Conservation (phyloP, 768 basidiomycete species). For the Glaciozyma martinii region DNA sequence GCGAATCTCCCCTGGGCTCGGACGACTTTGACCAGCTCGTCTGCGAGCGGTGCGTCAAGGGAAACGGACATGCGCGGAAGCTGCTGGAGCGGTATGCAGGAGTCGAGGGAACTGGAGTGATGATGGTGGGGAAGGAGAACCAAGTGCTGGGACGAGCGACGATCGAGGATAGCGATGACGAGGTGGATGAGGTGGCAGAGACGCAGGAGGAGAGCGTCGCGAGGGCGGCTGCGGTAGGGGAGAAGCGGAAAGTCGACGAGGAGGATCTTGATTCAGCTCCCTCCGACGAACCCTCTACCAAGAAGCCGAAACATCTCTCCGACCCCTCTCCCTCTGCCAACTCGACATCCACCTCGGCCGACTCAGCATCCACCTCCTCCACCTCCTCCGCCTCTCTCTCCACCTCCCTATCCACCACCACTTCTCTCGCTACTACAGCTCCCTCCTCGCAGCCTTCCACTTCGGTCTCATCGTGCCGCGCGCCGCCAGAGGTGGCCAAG, state of each 20-base stretch:
- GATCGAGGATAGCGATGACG: slow-evolving; percentile 1
- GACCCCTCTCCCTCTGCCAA: background rate
- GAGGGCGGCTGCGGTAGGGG: background rate
- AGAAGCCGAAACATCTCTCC: background rate
- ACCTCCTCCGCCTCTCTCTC: background rate
- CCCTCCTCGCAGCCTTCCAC: background rate
- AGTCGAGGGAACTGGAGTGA: slow-evolving; percentile 10
- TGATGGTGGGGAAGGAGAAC: slow-evolving; percentile 7
- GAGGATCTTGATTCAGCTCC: background rate
- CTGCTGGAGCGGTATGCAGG: slow-evolving; percentile 25
- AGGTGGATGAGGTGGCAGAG: slow-evolving; percentile 3
- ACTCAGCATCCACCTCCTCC: background rate
- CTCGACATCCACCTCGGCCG: background rate
- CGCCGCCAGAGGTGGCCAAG: background rate
- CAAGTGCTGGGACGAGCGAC: slow-evolving; percentile 1
- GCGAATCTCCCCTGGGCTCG: slow-evolving; percentile 4
- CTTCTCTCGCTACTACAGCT: background rate
- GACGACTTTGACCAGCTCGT: slow-evolving; percentile 30
- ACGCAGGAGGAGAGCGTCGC: background rate
- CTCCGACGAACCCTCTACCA: background rate
- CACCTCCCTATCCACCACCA: background rate
- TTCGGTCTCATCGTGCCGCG: background rate
- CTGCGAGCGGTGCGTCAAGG: slow-evolving; percentile 17
- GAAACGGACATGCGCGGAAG: background rate
- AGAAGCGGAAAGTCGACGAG: slow-evolving; percentile 11